Percentiles rank a stretch among this genome's conserved stretches.
Conservation (phyloP, 352 stramenopile species). For the Phytophthora quininea region DNA sequence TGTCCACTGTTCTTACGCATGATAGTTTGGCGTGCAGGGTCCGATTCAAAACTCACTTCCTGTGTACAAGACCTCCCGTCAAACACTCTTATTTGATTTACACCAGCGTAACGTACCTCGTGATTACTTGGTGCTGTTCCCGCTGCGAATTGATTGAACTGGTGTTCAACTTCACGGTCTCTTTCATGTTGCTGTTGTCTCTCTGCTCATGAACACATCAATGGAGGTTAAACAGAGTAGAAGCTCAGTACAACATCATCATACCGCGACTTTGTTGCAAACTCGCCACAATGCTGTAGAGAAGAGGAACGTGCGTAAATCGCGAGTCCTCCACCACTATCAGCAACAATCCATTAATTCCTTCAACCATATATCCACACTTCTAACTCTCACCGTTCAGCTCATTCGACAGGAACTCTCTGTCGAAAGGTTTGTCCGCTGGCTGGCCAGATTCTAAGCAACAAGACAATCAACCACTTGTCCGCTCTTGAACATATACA, state of each 20-base stretch:
- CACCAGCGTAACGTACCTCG: slow-evolving; percentile 7
- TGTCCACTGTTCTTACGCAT: slow-evolving; percentile 9
- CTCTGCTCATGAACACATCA: slow-evolving; percentile 6
- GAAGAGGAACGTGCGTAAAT: slow-evolving; percentile 75
- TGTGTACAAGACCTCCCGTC: slow-evolving; percentile 1
- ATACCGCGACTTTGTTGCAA: slow-evolving; percentile 49
- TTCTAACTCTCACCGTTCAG: slow-evolving; percentile 51
- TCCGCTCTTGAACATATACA: too few relatives aligned
- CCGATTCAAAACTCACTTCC: slow-evolving; percentile 23
- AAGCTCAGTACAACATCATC: too few relatives aligned
- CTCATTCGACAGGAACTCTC: slow-evolving; percentile 83
- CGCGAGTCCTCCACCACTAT: slow-evolving; percentile 67
- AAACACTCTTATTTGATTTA: not conserved
- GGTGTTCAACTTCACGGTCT: slow-evolving; percentile 21
- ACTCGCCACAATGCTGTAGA: slow-evolving; percentile 82
- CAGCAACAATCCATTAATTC: not conserved
- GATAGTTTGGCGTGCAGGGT: slow-evolving; percentile 7
- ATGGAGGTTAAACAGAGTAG: not conserved
- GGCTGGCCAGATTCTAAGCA: slow-evolving; percentile 82
- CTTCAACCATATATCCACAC: not conserved
- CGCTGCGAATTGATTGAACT: slow-evolving; percentile 32
- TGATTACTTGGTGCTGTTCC: slow-evolving; percentile 13
- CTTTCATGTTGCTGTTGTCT: slow-evolving; percentile 23
- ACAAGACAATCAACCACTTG: slow-evolving; percentile 5
- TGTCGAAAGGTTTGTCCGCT: slow-evolving; percentile 76